These are phyloP conservation scores for Barnettozyma siamensis DNA, from an alignment of 805 yeast genomes.

Conservation along the genomic window DNA sequence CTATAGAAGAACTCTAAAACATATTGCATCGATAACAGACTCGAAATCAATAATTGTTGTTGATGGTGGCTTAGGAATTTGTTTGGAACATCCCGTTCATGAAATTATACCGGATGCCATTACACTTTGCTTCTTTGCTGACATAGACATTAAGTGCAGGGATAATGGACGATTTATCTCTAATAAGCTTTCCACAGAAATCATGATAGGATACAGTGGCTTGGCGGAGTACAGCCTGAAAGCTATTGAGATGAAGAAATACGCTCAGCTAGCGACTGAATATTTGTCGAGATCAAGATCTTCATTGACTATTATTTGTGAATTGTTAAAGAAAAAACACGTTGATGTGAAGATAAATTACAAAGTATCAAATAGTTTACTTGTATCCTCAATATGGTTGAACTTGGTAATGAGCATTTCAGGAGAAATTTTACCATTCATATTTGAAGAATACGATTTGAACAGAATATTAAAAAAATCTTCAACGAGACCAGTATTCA, in stretches of 20 bases:
- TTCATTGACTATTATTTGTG: background rate
- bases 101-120: slow-evolving; percentile 4
- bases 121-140: slow-evolving; percentile 5
- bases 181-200: background rate
- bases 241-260: background rate
- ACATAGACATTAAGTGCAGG: slow-evolving; percentile 4
- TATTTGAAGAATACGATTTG: slow-evolving; percentile 6
- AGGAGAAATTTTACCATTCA: slow-evolving; percentile 7
- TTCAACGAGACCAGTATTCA: slow-evolving; percentile 3
- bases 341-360: background rate
- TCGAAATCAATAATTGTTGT: slow-evolving; percentile 9
- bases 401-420: slow-evolving; percentile 5
- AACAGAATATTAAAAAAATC: background rate
- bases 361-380: background rate
- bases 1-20: slow-evolving; percentile 3
- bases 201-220: slow-evolving; percentile 5
- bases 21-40: background rate
- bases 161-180: background rate
- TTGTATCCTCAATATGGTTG: slow-evolving; percentile 8
- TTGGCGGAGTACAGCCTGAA: background rate
- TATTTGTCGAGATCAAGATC: background rate
- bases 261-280: background rate
- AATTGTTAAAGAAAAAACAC: background rate
- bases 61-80: slow-evolving; percentile 14
- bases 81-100: slow-evolving; percentile 10